Percentiles rank a stretch among this genome's conserved stretches.
These are phyloP conservation scores for Platanthera zijinensis DNA, from an alignment of 106 monocot genomes.

Conservation along the genomic window DNA sequence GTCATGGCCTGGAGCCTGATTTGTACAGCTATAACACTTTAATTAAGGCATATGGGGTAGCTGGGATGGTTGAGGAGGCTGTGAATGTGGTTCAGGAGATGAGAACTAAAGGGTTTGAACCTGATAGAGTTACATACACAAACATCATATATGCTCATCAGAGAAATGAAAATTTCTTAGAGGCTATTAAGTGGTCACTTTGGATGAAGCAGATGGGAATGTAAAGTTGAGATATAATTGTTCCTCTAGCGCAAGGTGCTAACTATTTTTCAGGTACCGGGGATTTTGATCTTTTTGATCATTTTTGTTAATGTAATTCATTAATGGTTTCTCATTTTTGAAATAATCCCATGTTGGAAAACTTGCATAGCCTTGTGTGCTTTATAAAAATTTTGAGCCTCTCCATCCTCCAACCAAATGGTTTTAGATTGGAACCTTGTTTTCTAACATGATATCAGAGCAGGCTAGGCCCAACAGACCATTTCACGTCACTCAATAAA, in stretches of 20 bases:
- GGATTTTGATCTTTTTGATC: neutral
- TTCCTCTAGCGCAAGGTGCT: neutral
- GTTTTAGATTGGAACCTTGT: too few species aligned
- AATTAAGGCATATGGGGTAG: slow-evolving; percentile 93
- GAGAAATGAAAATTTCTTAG: slow-evolving; percentile 81
- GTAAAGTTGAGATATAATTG: slow-evolving; percentile 12
- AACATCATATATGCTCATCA: slow-evolving; percentile 71
- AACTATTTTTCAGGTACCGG: neutral
- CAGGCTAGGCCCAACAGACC: too few species aligned
- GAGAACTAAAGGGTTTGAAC: slow-evolving; percentile 57
- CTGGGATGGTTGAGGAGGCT: slow-evolving; percentile 90
- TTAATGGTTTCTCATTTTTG: neutral
- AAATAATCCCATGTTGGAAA: too few species aligned
- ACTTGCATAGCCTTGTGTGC: too few species aligned
- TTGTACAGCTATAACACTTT: slow-evolving; percentile 83
- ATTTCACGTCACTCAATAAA: too few species aligned
- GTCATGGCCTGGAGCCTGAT: slow-evolving; percentile 70
- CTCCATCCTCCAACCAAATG: too few species aligned
- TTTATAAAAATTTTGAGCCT: too few species aligned
- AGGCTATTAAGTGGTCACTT: slow-evolving; percentile 96
- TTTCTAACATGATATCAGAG: too few species aligned
- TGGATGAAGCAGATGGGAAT: slow-evolving; percentile 86
- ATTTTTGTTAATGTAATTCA: neutral
- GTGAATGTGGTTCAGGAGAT: slow-evolving; percentile 65
- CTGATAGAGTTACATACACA: slow-evolving; percentile 66